Evolutionary conservation across 768 basidiomycete genomes (phyloP), one percentile per base, ranked within the genome.

Genomic region (Lactifluus volemus): DNA sequence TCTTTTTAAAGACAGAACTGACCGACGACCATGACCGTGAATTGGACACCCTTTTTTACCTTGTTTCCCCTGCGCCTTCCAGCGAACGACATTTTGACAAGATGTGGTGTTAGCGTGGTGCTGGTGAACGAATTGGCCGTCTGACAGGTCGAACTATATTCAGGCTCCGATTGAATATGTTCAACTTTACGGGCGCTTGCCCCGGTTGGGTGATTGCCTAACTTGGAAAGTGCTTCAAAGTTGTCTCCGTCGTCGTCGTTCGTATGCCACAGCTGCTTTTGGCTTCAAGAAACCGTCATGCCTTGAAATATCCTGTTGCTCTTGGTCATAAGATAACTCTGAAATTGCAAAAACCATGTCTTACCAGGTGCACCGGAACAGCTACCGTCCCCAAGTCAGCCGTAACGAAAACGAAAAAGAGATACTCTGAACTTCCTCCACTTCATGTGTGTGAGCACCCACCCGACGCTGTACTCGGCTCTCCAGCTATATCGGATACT

Each of bases 1-100:
- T 32, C 41, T 61, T 60, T 55, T 50, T 32, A 38, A 59, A 54
- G 53, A 62, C 65, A 64, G 59, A 41, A 83, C 92, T 70, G 64
- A 96, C 96, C 96, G 71, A 96, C 93, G 57, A 98, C 96, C 92
- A 94, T 94, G 69, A 98, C 74, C 67, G 96, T 98, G 77, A 98
- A 91, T 77, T 96, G 93, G 55, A 98, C 90, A 72, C 95, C 96
- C 84, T 98, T 98, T 80, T 98, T 98, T 75, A 91, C 92, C 75
- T 98, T 98, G 79, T 92, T 93, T 70, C 86, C 86, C 72, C 88
- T 83, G 72, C 89, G 86, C 78, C 88, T 84, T 71, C 86, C 89
- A 68, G 89, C 87, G 72, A 88, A 89, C 69, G 89, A 89, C 87
- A 89, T 91, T 68, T 14, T 71, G 65, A 58, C 49, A 58, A 60